A percentile compares a stretch with the other conserved stretches of the same genome.
Evolutionary conservation across 1,284 basidiomycete genomes (phyloP).

Genomic region (Somion occarium): DNA sequence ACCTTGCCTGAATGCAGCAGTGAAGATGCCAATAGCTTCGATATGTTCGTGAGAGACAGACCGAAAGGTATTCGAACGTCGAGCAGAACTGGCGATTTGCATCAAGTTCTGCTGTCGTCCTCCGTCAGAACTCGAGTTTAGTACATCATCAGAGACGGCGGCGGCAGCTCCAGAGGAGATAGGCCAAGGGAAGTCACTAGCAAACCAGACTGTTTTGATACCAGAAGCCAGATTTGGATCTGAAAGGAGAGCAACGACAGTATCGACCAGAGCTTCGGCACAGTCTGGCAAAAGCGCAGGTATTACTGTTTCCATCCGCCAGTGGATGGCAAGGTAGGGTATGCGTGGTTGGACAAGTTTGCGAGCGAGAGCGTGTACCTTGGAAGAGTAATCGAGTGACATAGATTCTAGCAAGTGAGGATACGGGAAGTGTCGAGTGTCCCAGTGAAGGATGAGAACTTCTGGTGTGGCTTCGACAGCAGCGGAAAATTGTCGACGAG

Average conservation of each 20-base stretch:
- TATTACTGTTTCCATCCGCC: constrained; percentile 44
- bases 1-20: constrained; percentile 33
- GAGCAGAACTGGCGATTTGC: constrained; percentile 4
- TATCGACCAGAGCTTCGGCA: constrained; percentile 39
- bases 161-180: constrained; percentile 9
- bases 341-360: constrained; percentile 28
- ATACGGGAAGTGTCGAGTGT: constrained; percentile 37
- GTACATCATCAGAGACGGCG: background rate
- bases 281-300: constrained; percentile 35
- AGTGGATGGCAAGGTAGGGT: constrained; percentile 43
- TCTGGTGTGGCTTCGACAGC: constrained; percentile 18
- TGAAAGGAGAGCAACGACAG: constrained; percentile 31
- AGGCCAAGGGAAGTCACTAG: constrained; percentile 40
- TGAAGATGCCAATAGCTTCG: constrained; percentile 36
- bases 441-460: constrained; percentile 42
- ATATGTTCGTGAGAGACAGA: constrained; percentile 31
- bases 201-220: constrained; percentile 40
- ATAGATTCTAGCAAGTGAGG: constrained; percentile 10
- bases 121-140: background rate
- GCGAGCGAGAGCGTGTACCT: constrained; percentile 33
- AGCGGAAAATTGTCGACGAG: background rate
- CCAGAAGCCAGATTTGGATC: constrained; percentile 24
- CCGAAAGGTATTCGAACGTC: constrained; percentile 37
- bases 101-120: background rate
- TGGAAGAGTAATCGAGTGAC: constrained; percentile 32